These are phyloP conservation scores for Thelonectria rubi DNA, from an alignment of 2,329 filamentous ascomycete genomes.

Conservation along the genomic window DNA sequence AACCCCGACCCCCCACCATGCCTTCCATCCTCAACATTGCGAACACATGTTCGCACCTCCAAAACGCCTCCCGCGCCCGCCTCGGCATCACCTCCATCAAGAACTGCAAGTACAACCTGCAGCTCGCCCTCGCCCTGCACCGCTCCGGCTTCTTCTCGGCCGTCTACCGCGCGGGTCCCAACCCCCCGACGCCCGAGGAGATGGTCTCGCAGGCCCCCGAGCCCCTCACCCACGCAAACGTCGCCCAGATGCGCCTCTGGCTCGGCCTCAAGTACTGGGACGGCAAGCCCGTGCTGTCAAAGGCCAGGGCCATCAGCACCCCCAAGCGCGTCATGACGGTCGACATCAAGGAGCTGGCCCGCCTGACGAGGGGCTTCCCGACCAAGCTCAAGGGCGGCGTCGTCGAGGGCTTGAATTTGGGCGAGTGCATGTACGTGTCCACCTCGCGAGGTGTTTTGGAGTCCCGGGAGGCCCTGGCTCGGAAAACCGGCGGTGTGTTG, in stretches of 20 bases:
- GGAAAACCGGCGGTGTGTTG: constrained; percentile 81
- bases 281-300: constrained; percentile 78
- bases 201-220: constrained; percentile 60
- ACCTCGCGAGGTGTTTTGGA: constrained; percentile 84
- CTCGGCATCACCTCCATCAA: constrained; percentile 86
- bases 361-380: constrained; percentile 74
- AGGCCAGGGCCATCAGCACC: constrained; percentile 74
- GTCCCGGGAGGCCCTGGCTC: constrained; percentile 81
- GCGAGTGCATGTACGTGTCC: constrained; percentile 82
- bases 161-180: constrained; percentile 75
- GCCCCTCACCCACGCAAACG: constrained; percentile 73
- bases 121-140: constrained; percentile 79
- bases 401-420: constrained; percentile 78
- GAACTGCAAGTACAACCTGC: constrained; percentile 82
- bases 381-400: constrained; percentile 67
- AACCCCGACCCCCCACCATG: constrained; percentile 40
- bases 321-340: constrained; percentile 78
- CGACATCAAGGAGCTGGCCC: constrained; percentile 67
- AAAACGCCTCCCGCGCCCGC: constrained; percentile 86
- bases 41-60: constrained; percentile 88
- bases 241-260: constrained; percentile 81
- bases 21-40: constrained; percentile 73
- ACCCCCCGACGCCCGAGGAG: constrained; percentile 59
- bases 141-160: constrained; percentile 82
- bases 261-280: constrained; percentile 91